Evolutionary conservation across 1,139 yeast species (phyloP).

Genomic region (Lodderomyces elongisporus): DNA sequence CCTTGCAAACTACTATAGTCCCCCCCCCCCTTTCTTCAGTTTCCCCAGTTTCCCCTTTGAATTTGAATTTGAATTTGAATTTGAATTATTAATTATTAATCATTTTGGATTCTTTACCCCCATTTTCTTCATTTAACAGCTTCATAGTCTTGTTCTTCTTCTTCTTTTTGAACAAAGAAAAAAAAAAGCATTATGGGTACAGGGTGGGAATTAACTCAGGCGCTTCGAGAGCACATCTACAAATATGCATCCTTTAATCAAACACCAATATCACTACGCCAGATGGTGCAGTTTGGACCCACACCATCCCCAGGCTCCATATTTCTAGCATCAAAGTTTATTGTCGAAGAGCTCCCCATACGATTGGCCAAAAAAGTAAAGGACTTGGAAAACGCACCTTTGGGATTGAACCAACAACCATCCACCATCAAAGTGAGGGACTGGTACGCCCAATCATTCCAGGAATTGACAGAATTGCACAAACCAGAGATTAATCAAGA

Average conservation of each 20-base stretch:
- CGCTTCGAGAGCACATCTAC: constrained; percentile 36
- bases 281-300: constrained; percentile 91
- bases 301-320: constrained; percentile 73
- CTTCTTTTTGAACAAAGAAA: neutral
- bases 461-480: constrained; percentile 62
- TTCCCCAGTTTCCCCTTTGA: too few species aligned
- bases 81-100: too few species aligned
- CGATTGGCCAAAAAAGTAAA: constrained; percentile 81
- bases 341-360: constrained; percentile 83
- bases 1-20: too few species aligned
- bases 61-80: too few species aligned
- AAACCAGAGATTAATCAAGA: constrained; percentile 43
- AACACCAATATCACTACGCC: constrained; percentile 77
- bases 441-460: constrained; percentile 91
- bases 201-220: constrained; percentile 43
- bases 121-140: neutral
- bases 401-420: constrained; percentile 68
- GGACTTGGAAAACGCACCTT: constrained; percentile 76
- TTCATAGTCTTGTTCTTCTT: neutral
- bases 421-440: constrained; percentile 72
- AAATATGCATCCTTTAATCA: constrained; percentile 72
- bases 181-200: too few species aligned
- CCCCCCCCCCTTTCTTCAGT: too few species aligned
- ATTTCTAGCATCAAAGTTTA: constrained; percentile 79
- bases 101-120: neutral